These are phyloP conservation scores for Lodderomyces beijingensis DNA, from an alignment of 1,139 yeast species.

Conservation along the genomic window DNA sequence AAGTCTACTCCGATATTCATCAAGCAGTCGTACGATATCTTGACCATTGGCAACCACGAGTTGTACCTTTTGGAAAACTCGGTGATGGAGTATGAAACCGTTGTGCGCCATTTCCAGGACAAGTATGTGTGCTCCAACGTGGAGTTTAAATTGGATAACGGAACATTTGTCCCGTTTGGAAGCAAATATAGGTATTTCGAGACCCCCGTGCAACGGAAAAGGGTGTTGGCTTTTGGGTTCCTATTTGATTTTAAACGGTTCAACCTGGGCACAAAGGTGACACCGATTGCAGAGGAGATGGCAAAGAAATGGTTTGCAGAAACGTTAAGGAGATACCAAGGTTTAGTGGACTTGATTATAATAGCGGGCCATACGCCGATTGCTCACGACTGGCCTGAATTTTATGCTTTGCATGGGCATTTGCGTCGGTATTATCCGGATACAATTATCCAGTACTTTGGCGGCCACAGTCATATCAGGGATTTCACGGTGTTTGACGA, in stretches of 20 bases:
- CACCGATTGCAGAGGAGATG: constrained; percentile 55
- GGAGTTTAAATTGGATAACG: constrained; percentile 50
- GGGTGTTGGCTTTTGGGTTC: constrained; percentile 72
- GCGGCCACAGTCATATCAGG: constrained; percentile 92
- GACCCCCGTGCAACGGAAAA: constrained; percentile 50
- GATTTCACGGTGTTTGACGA: constrained; percentile 72
- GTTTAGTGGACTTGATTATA: constrained; percentile 59
- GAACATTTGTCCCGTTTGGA: constrained; percentile 63
- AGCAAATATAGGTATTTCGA: constrained; percentile 57
- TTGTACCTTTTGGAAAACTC: constrained; percentile 70
- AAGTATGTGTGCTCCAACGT: constrained; percentile 80
- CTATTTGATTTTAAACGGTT: constrained; percentile 69
- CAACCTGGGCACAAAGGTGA: constrained; percentile 60
- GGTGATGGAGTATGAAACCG: constrained; percentile 55
- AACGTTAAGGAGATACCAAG: constrained; percentile 36
- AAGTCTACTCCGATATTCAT: constrained; percentile 61
- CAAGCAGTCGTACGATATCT: constrained; percentile 66
- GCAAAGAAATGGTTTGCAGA: constrained; percentile 62
- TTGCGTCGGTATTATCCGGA: constrained; percentile 59
- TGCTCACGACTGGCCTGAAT: constrained; percentile 51
- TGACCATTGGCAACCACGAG: constrained; percentile 92
- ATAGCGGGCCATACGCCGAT: constrained; percentile 83
- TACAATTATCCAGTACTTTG: constrained; percentile 75
- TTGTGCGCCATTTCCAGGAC: constrained; percentile 58
- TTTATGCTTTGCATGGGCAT: constrained; percentile 45